Conservation (phyloP, 345 rosid genomes). For the Fremontodendron californicum region DNA sequence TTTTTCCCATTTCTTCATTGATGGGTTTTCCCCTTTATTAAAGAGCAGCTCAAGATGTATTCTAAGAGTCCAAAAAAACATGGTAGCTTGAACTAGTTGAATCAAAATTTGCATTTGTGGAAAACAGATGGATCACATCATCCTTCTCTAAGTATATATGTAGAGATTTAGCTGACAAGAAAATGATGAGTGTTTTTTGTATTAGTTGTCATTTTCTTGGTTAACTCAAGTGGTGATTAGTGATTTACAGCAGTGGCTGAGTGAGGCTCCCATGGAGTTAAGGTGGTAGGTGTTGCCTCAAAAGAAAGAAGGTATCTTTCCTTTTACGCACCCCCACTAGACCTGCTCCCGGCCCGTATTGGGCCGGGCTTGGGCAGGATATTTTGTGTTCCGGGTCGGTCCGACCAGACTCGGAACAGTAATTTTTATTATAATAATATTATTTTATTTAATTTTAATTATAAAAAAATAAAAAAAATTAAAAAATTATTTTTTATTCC, state of each 20-base stretch:
- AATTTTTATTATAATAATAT: no score
- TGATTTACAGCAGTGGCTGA: background rate
- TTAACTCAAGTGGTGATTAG: background rate
- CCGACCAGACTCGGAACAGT: no score
- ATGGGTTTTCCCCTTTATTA: background rate
- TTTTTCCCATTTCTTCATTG: background rate
- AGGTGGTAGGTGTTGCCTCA: background rate
- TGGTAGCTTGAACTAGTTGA: background rate
- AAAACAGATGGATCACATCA: constrained; percentile 3
- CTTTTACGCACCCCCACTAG: no score
- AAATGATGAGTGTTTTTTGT: background rate
- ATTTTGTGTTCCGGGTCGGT: no score
- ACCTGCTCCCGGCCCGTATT: no score
- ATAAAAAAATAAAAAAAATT: no score
- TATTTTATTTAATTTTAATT: no score
- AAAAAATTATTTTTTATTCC: no score
- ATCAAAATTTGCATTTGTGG: background rate
- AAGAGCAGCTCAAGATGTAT: background rate
- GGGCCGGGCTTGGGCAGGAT: no score
- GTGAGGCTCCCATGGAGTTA: background rate
- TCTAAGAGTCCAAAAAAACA: background rate
- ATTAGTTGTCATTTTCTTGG: background rate
- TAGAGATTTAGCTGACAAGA: background rate
- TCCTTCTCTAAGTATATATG: background rate
- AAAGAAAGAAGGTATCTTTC: no score